Evolutionary conservation across 2,329 filamentous ascomycete species (phyloP), one percentile per base, ranked within the genome.

Genomic region (Simplicillium sp.): DNA sequence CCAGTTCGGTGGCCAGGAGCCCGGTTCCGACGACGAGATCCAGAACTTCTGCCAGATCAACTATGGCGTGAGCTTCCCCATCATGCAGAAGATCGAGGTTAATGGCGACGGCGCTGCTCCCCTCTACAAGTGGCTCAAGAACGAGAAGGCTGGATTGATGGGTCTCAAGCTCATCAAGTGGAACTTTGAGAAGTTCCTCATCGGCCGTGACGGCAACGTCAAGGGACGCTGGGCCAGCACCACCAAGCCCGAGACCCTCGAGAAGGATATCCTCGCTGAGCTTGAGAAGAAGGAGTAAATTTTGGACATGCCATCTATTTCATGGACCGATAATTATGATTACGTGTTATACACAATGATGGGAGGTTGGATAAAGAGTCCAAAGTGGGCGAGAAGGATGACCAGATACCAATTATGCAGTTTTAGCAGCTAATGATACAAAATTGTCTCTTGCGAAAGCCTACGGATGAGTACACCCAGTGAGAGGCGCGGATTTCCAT

Each of bases 101-200:
- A 98, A 98, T 61, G 92, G 92, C 54, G 78, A 84, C 53, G 71
- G 79, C 25, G 84, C 88, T 37, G 78, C 80, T 53, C 88, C 89
- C 1, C 65, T 95, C 31, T 97, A 75, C 62, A 74, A 84, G 59
- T 98, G 77, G 77, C 63, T 84, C 56, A 84, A 83, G 71, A 62
- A 65, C 34, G 67, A 81, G 65, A 83, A 87, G 71, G 76, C 90
- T 1, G 89, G 92, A 16, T 56, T 96, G 42, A 67, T 97, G 67
- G 92, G 92, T 15, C 61, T 97, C 57, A 90, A 94, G 81, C 67
- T 82, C 47, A 73, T 98, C 55, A 96, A 97, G 83, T 98, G 92
- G 92, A 98, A 98, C 69, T 98, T 97, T 70, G 92, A 98, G 66
- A 98, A 98, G 77, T 98, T 96, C 67, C 68, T 98, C 48, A 71